Base-by-base conservation (phyloP, 441 rosid species). In the Biscutella auriculata region DNA sequence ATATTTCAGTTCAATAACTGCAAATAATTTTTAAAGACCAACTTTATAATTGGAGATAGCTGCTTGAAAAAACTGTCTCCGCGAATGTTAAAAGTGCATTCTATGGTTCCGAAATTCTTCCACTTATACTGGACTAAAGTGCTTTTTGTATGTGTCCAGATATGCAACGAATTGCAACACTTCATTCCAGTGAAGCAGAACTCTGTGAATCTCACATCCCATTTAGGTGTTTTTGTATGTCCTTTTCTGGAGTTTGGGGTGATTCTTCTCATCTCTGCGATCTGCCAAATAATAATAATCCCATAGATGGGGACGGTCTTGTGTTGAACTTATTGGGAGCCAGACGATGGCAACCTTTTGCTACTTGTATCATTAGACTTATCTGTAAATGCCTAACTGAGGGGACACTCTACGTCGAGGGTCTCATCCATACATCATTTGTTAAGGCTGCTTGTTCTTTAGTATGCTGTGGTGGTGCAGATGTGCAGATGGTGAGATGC, bases 381-480 rank as follows among this genome's bases (percentile, higher is more conserved):
- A 76, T 94, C 69, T 82, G 76, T 67, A 90, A 81, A 79, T 94
- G 95, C 82, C 60, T 90, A 57, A 79, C 90, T 21, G 97, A 94
- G 71, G 99, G 97, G 72, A 87, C 95, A 44, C 79, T 94, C 52
- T 82, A 79, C 44, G 95, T 85, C 60, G 96, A 85, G 71, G 99
- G 96, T 51, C 87, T 89, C 54, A 58, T 87, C 65, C 82, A 72
- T 66, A 66, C 80, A 56, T 72, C 95, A 42, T 76, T 76, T 78
- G 77, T 87, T 60, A 79, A 78, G 46, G 82, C 85, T 55, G 82
- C 80, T 8, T 89, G 83, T 79, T 83, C 94, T 58, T 73, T 94
- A 42, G 68, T 94, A 67, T 82, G 96, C 60, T 77, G 72, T 73
- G 96, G 87, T 63, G 85, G 83, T 70, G 81, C 88, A 60, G 95